Evolutionary conservation across 805 yeast species (phyloP).

Genomic region (Novakomyces olei): DNA sequence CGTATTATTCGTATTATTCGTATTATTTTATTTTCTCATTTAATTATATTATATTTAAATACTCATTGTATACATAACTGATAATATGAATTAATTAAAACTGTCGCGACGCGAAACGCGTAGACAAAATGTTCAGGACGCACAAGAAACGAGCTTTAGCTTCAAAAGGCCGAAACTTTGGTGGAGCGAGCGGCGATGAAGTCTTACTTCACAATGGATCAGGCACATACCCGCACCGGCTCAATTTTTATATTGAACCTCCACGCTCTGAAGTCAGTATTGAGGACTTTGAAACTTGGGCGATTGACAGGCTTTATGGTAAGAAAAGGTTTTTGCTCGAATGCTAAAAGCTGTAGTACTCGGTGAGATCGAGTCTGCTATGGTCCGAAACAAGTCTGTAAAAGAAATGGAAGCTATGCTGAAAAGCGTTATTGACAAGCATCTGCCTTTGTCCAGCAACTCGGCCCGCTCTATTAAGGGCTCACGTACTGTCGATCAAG

Average conservation of each 20-base stretch:
- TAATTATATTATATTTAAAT: too few relatives aligned
- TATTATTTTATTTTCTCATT: too few relatives aligned
- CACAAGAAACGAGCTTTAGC: conserved; percentile 12
- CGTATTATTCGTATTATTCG: too few relatives aligned
- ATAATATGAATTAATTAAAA: too few relatives aligned
- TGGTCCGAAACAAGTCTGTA: conserved; percentile 37
- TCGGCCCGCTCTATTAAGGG: conserved; percentile 12
- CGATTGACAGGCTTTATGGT: conserved; percentile 60
- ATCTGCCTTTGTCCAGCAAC: conserved; percentile 39
- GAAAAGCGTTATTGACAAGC: conserved; percentile 40
- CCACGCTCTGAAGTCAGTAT: conserved; percentile 72
- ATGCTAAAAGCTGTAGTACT: conserved; percentile 22
- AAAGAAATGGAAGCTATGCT: conserved; percentile 45
- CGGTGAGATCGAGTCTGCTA: conserved; percentile 60
- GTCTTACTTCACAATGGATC: too few relatives aligned
- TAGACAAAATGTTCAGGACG: conserved; percentile 15
- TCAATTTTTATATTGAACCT: conserved; percentile 54
- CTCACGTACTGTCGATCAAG: conserved; percentile 20
- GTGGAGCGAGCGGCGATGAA: conserved; percentile 14
- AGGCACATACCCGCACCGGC: conserved; percentile 29
- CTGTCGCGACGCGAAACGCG: too few relatives aligned
- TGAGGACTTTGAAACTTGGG: conserved; percentile 90
- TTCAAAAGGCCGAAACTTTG: too few relatives aligned
- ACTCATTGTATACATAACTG: too few relatives aligned
- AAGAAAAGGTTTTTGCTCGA: background rate